A percentile compares a stretch with the other conserved stretches of the same genome.
These are phyloP conservation scores for Didymella sp. DNA, from an alignment of 2,329 filamentous ascomycete genomes.

Conservation along the genomic window DNA sequence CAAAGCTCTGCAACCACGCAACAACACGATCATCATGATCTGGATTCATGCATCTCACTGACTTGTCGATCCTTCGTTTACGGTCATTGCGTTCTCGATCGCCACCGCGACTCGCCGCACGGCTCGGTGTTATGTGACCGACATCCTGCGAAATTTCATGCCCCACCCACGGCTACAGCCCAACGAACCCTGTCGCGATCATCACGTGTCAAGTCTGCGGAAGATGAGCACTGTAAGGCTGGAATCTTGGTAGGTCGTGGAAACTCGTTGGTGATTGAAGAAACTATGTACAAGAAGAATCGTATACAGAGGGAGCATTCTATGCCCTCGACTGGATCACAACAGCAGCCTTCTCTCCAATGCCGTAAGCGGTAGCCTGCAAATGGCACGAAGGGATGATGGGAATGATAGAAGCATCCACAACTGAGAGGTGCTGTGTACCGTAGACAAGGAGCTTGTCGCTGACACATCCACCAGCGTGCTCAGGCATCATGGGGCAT, in stretches of 20 bases:
- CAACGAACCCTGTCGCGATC: neutral
- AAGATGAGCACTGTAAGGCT: neutral
- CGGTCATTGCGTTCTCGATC: neutral
- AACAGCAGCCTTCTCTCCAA: slow-evolving; percentile 47
- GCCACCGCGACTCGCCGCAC: neutral
- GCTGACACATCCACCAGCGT: slow-evolving; percentile 36
- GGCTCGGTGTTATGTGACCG: neutral
- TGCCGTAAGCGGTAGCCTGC: slow-evolving; percentile 43
- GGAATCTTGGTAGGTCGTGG: neutral
- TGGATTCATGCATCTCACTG: neutral
- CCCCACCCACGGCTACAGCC: neutral
- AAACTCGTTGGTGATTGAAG: neutral
- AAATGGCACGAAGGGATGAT: slow-evolving; percentile 40
- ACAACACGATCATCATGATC: neutral
- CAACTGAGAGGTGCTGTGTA: slow-evolving; percentile 33
- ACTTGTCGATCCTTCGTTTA: neutral
- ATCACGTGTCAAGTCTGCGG: neutral
- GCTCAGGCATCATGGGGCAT: slow-evolving; percentile 39
- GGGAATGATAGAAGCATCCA: slow-evolving; percentile 44
- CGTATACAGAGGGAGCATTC: neutral
- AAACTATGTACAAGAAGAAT: slow-evolving; percentile 4
- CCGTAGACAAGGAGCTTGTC: slow-evolving; percentile 43
- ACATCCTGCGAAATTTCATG: neutral
- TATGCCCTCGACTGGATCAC: slow-evolving; percentile 37
- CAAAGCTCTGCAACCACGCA: neutral